phyloP scores from a whole-genome alignment of 345 rosid genomes.

The Anacardium occidentale region DNA sequence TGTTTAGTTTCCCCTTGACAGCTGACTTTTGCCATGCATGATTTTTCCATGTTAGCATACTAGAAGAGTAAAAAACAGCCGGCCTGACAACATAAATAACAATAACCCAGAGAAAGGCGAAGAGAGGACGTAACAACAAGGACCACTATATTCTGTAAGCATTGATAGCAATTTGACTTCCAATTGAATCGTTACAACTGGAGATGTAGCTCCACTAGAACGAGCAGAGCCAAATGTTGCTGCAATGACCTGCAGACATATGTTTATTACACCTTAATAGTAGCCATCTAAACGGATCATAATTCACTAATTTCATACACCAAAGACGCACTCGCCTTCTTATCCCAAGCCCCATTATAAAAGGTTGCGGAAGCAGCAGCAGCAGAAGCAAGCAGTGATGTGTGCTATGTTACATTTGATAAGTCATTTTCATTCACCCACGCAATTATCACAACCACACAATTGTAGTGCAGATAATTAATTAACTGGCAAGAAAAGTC shows the following conservation, averaged over 20 bases:
- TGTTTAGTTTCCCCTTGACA: too few species aligned
- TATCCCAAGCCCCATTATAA: background rate
- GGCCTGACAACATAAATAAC: too few species aligned
- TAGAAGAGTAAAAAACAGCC: too few species aligned
- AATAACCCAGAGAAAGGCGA: too few species aligned
- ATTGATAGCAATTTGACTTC: too few species aligned
- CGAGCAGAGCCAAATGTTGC: background rate
- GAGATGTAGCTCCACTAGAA: too few species aligned
- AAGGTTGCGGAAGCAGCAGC: background rate
- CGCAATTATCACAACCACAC: conserved; percentile 3
- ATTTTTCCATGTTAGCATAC: too few species aligned
- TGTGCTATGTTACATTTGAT: background rate
- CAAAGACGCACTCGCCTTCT: background rate
- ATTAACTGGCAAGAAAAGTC: conserved; percentile 16
- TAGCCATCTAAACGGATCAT: background rate
- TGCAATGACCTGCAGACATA: background rate
- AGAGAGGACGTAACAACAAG: too few species aligned
- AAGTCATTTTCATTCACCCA: conserved; percentile 17
- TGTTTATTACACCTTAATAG: background rate
- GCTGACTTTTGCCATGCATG: too few species aligned
- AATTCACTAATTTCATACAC: background rate
- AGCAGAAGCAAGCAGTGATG: background rate
- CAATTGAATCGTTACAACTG: too few species aligned
- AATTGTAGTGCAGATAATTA: background rate
- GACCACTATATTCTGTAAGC: too few species aligned